phyloP scores from a whole-genome alignment of 306 rosid genomes.

The Potentilla sterilis region DNA sequence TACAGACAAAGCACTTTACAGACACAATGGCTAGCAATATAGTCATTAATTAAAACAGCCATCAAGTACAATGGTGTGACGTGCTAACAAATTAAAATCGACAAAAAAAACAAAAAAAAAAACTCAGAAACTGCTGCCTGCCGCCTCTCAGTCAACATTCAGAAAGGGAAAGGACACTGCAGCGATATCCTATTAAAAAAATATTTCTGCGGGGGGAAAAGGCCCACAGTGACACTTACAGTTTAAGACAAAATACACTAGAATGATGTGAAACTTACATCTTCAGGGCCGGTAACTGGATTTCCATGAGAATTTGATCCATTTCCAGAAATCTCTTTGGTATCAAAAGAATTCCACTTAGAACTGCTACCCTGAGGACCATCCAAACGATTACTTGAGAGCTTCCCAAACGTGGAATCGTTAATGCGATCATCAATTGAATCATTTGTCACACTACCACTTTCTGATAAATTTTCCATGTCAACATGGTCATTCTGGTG shows the following conservation, averaged over 20 bases:
- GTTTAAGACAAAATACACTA: neutral
- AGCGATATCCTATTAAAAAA: neutral
- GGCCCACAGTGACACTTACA: neutral
- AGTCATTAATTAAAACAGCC: neutral
- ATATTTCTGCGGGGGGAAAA: neutral
- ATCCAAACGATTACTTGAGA: slow-evolving; percentile 66
- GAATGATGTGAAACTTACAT: slow-evolving; percentile 51
- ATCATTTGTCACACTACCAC: slow-evolving; percentile 82
- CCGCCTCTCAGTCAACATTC: neutral
- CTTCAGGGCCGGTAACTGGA: slow-evolving; percentile 57
- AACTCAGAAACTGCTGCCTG: neutral
- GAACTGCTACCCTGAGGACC: slow-evolving; percentile 73
- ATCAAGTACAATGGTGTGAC: neutral
- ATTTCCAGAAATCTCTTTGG: slow-evolving; percentile 62
- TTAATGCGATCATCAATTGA: slow-evolving; percentile 66
- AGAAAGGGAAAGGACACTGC: neutral
- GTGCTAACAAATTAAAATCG: neutral
- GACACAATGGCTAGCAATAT: neutral
- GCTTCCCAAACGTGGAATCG: slow-evolving; percentile 63
- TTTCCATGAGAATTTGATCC: slow-evolving; percentile 61
- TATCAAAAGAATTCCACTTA: slow-evolving; percentile 56
- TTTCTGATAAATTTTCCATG: slow-evolving; percentile 81
- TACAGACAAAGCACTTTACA: neutral
- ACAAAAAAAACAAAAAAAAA: neutral
- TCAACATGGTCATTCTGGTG: slow-evolving; percentile 79